Base-by-base conservation (phyloP, 768 basidiomycete genomes). In the Rhodotorula toruloides region DNA sequence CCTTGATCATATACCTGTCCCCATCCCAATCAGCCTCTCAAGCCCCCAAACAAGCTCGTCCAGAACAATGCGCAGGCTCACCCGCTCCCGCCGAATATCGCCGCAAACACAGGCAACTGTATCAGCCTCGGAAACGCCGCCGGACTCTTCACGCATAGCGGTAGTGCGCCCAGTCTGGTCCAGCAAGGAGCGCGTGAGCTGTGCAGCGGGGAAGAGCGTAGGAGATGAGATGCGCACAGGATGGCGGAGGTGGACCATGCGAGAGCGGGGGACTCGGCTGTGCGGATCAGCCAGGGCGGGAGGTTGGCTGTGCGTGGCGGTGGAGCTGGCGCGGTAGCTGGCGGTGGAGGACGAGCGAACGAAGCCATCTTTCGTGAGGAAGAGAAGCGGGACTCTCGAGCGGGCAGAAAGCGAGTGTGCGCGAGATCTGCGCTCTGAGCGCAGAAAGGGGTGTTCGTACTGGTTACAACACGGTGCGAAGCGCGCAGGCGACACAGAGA, bases 101-200 rank as follows among this genome's bases (percentile, higher is more conserved):
- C 91, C 4, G 93, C 94, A 61, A 96, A 84, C 44, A 96, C 79
- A 4, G 94, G 94, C 29, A 97, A 82, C 76, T 87, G 85, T 13
- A 97, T 79, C 73, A 98, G 93, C 76, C 96, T 91, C 85, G 96
- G 97, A 77, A 93, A 96, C 69, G 93, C 92, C 78, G 22, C 11
- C 2, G 62, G 43, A 1, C 21, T 9, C 25, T 53, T 54, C 34
- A 71, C 70, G n/a, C 58, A 61, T 5, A 61, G 46, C 17, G 70
- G 70, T 0, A 67, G 37, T 5, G 70, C 62, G 1, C 39, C 42
- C 6, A 71, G 58, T 6, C 70, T 71, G 60, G 22, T 19, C 25
- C 44, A 25, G 22, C 12, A 17, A 7, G 14, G 22, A 2, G 1
- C n/a, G 31, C 9, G 14, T 37, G 40, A 48, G 25, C n/a, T 5